These are phyloP conservation scores for Scleroderma bovista DNA, from an alignment of 768 basidiomycete species.

Conservation along the genomic window DNA sequence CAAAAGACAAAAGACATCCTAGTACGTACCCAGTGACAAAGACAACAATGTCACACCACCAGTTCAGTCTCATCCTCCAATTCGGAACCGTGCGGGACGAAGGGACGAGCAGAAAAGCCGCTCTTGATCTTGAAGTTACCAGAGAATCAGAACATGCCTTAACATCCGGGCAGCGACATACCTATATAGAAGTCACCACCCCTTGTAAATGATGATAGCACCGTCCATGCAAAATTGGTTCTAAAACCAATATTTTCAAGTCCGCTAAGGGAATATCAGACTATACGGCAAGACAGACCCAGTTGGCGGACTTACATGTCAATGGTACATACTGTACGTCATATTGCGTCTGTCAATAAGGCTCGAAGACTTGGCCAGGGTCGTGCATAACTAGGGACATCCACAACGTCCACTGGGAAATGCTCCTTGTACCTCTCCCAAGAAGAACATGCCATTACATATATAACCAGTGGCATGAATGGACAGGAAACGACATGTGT, in stretches of 20 bases:
- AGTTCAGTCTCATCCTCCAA: conserved; percentile 23
- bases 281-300: not conserved
- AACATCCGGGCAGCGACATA: conserved; percentile 6
- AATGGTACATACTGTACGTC: conserved; percentile 8
- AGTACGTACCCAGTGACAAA: conserved; percentile 29
- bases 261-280: conserved; percentile 29
- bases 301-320: conserved; percentile 15
- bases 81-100: conserved; percentile 23
- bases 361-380: conserved; percentile 16
- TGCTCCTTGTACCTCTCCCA: conserved; percentile 22
- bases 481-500: conserved; percentile 24
- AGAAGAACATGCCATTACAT: not conserved
- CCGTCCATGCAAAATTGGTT: conserved; percentile 31
- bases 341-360: conserved; percentile 5
- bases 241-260: conserved; percentile 33
- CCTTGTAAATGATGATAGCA: conserved; percentile 24
- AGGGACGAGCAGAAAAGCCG: conserved; percentile 22
- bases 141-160: not conserved
- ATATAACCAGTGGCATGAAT: no score
- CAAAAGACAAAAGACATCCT: no score
- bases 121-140: conserved; percentile 50
- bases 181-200: conserved; percentile 37
- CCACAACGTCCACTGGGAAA: conserved; percentile 21
- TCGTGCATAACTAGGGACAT: conserved; percentile 15
- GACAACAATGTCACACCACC: conserved; percentile 26